Conservation (phyloP, 345 rosid genomes). For the Luvunga scandens region DNA sequence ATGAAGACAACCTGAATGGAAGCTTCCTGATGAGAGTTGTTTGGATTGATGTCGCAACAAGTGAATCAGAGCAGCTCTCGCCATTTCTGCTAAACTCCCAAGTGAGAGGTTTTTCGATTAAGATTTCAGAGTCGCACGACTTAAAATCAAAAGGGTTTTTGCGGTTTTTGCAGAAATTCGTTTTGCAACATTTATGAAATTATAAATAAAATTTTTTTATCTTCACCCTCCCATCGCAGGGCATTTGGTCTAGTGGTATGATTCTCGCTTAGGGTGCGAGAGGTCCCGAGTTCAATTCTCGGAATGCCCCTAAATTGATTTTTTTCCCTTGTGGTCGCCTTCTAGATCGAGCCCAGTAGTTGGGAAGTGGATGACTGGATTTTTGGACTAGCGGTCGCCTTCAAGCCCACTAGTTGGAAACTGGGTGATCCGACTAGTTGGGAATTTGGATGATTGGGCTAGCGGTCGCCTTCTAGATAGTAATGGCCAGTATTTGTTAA, state of each 20-base stretch:
- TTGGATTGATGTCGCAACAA: constrained; percentile 61
- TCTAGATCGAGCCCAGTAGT: no score
- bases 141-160: not conserved
- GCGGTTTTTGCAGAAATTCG: no score
- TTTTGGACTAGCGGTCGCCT: no score
- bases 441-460: no score
- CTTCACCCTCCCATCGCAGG: not conserved
- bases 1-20: constrained; percentile 45
- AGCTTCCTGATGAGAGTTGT: constrained; percentile 36
- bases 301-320: constrained; percentile 46
- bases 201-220: accelerated
- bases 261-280: constrained; percentile 96
- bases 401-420: no score
- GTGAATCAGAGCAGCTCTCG: constrained; percentile 56
- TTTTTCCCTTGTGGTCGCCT: no score
- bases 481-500: no score
- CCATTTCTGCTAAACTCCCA: constrained; percentile 36
- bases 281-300: constrained; percentile 96
- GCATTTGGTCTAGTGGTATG: constrained; percentile 92
- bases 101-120: not conserved
- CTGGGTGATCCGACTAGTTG: no score
- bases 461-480: no score
- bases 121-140: no score
- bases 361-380: no score
- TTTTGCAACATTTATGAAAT: accelerated